These are phyloP conservation scores for Mycena indigotica DNA, from an alignment of 768 basidiomycete genomes.

Conservation along the genomic window DNA sequence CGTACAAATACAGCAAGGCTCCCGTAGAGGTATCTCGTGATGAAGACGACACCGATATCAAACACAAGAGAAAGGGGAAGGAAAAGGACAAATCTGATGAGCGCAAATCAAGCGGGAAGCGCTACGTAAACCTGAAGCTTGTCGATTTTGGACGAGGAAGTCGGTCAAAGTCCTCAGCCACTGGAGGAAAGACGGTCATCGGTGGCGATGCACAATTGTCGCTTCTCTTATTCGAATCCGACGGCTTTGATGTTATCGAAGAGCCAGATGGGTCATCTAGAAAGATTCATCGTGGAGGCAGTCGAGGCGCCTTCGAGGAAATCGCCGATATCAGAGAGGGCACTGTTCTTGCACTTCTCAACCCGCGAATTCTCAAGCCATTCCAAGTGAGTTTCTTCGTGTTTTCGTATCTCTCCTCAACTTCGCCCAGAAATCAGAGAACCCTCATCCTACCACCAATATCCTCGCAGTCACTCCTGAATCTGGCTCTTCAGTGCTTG, in stretches of 20 bases:
- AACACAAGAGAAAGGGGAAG: slow-evolving; percentile 39
- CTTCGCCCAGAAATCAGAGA: slow-evolving; percentile 42
- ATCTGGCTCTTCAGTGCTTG: slow-evolving; percentile 74
- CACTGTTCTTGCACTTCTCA: slow-evolving; percentile 86
- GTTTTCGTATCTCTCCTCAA: not conserved
- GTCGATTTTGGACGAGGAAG: slow-evolving; percentile 76
- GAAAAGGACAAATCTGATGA: slow-evolving; percentile 35
- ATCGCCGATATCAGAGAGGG: slow-evolving; percentile 87
- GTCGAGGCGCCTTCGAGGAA: slow-evolving; percentile 88
- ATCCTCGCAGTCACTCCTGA: slow-evolving; percentile 88
- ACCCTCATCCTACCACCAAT: slow-evolving; percentile 79
- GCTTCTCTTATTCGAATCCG: slow-evolving; percentile 87
- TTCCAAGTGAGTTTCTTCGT: slow-evolving; percentile 59
- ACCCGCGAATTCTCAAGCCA: slow-evolving; percentile 85
- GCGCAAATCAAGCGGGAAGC: slow-evolving; percentile 59
- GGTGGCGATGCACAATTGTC: slow-evolving; percentile 85
- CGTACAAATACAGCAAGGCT: slow-evolving; percentile 70
- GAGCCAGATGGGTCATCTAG: slow-evolving; percentile 53
- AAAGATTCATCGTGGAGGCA: slow-evolving; percentile 84
- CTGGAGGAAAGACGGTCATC: slow-evolving; percentile 57
- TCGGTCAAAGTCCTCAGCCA: slow-evolving; percentile 52
- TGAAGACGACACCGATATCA: slow-evolving; percentile 39
- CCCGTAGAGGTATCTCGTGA: slow-evolving; percentile 59
- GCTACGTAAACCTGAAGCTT: slow-evolving; percentile 84
- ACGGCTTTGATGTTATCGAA: slow-evolving; percentile 60